A percentile compares a stretch with the other conserved stretches of the same genome.
These are phyloP conservation scores for Plectosphaerella plurivora DNA, from an alignment of 2,329 filamentous ascomycete species.

Conservation along the genomic window DNA sequence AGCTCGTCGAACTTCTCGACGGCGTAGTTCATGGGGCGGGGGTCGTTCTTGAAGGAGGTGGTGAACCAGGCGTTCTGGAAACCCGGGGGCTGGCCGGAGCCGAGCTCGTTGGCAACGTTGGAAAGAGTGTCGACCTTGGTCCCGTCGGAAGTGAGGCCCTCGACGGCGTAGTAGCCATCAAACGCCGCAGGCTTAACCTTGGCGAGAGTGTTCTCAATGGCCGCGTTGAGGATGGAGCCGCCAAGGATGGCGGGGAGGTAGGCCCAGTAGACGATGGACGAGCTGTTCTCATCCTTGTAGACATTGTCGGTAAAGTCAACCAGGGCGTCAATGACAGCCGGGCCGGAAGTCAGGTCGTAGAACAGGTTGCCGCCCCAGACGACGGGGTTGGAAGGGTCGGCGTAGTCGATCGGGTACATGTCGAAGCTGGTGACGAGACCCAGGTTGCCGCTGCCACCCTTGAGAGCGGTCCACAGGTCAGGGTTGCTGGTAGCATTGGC, in stretches of 20 bases:
- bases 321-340: slow-evolving; percentile 21
- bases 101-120: slow-evolving; percentile 23
- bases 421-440: slow-evolving; percentile 31
- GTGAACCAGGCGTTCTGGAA: slow-evolving; percentile 31
- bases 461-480: slow-evolving; percentile 41
- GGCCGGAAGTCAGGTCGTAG: slow-evolving; percentile 15
- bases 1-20: slow-evolving; percentile 23
- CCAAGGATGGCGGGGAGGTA: slow-evolving; percentile 19
- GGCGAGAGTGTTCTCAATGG: slow-evolving; percentile 24
- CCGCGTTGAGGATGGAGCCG: slow-evolving; percentile 23
- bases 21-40: slow-evolving; percentile 25
- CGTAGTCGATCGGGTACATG: slow-evolving; percentile 23
- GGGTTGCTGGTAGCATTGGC: slow-evolving; percentile 31
- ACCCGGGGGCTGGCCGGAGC: slow-evolving; percentile 19
- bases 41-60: slow-evolving; percentile 28
- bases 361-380: slow-evolving; percentile 26
- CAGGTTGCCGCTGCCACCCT: slow-evolving; percentile 43
- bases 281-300: slow-evolving; percentile 24
- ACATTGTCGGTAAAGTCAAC: slow-evolving; percentile 25
- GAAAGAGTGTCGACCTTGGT: slow-evolving; percentile 21
- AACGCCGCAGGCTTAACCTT: slow-evolving; percentile 22
- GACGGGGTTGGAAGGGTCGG: slow-evolving; percentile 16
- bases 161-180: slow-evolving; percentile 18
- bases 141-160: slow-evolving; percentile 17
- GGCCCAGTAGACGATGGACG: slow-evolving; percentile 25